Evolutionary conservation across 176 grass and related monocot species (phyloP).

Genomic region (Carex kokanica): DNA sequence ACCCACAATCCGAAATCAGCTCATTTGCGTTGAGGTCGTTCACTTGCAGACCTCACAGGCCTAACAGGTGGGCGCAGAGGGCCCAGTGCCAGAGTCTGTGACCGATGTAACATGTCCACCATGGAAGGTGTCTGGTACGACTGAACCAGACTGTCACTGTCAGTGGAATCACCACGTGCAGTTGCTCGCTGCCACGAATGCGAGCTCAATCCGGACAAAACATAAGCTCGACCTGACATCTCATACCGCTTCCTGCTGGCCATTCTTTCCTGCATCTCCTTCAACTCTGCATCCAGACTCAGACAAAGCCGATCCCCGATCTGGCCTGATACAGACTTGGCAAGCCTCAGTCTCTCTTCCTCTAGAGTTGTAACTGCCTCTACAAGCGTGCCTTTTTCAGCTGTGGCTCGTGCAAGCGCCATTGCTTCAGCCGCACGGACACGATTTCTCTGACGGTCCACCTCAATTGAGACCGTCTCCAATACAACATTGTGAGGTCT

Average conservation of each 20-base stretch:
- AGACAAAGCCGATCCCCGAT: constrained; percentile 61
- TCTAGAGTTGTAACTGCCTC: constrained; percentile 71
- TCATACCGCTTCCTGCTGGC: constrained; percentile 58
- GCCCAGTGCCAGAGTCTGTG: constrained; percentile 39
- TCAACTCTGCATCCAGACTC: constrained; percentile 70
- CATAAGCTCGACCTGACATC: constrained; percentile 67
- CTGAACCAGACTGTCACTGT: constrained; percentile 50
- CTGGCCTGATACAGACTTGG: constrained; percentile 43
- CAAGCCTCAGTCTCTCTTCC: constrained; percentile 44
- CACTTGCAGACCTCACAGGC: constrained; percentile 17
- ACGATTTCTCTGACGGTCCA: constrained; percentile 80
- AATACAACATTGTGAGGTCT: constrained; percentile 26
- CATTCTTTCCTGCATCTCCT: constrained; percentile 97
- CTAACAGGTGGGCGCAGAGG: constrained; percentile 25
- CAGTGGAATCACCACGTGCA: constrained; percentile 70
- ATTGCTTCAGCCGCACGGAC: constrained; percentile 60
- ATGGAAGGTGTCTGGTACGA: constrained; percentile 88
- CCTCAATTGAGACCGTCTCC: constrained; percentile 55
- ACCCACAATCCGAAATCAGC: constrained; percentile 24
- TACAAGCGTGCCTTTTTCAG: constrained; percentile 60
- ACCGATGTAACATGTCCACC: constrained; percentile 78
- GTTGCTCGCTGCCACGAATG: constrained; percentile 96
- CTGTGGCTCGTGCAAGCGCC: constrained; percentile 47
- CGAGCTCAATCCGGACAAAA: constrained; percentile 85
- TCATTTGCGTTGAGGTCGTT: constrained; percentile 34